These are phyloP conservation scores for Cetraspora pellucida DNA, from an alignment of 192 early-diverging fungal genomes.

Conservation along the genomic window DNA sequence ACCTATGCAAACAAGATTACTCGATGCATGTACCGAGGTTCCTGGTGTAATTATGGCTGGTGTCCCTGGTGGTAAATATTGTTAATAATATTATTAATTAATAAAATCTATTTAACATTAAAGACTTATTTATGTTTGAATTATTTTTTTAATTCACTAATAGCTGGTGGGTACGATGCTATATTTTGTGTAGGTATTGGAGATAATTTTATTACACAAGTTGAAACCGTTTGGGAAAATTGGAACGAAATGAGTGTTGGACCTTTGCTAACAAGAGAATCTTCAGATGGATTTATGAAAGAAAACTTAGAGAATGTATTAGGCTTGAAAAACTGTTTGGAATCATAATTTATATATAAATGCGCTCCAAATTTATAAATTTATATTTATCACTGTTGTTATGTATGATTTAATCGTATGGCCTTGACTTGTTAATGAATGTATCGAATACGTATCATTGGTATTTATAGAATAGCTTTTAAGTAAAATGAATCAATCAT, in stretches of 20 bases:
- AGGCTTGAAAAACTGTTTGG: constrained; percentile 11
- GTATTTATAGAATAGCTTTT: too few relatives aligned
- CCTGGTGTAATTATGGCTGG: constrained; percentile 90
- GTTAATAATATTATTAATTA: background rate
- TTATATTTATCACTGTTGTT: too few relatives aligned
- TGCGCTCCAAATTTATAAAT: too few relatives aligned
- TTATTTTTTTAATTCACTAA: background rate
- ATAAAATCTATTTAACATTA: background rate
- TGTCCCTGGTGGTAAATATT: constrained; percentile 82
- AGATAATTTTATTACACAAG: constrained; percentile 47
- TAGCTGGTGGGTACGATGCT: constrained; percentile 96
- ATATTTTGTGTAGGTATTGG: constrained; percentile 86
- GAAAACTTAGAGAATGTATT: constrained; percentile 38
- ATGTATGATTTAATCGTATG: too few relatives aligned
- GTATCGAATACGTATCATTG: too few relatives aligned
- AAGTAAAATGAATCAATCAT: too few relatives aligned
- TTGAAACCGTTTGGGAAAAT: constrained; percentile 63
- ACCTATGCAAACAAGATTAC: constrained; percentile 76
- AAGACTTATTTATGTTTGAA: background rate
- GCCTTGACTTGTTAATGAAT: too few relatives aligned
- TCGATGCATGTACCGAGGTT: constrained; percentile 78
- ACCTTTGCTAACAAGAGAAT: constrained; percentile 75
- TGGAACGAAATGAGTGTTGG: constrained; percentile 83
- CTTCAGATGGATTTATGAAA: constrained; percentile 56
- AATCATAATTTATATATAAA: background rate